These are phyloP conservation scores for Pythium apleroticum DNA, from an alignment of 352 stramenopile species.

Conservation along the genomic window DNA sequence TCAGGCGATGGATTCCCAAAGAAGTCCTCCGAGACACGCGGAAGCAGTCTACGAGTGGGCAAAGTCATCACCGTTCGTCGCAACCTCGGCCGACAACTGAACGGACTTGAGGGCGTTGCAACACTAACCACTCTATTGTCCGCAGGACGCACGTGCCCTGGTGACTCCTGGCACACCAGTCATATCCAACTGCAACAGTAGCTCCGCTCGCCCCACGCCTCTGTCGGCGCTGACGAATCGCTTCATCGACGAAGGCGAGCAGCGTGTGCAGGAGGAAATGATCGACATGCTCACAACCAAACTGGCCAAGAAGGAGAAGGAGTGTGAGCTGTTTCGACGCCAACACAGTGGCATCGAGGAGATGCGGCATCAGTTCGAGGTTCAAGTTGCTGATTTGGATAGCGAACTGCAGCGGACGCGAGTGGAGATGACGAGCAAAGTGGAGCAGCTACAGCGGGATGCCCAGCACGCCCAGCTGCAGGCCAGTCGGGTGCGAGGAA, in stretches of 20 bases:
- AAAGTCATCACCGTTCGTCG: slow-evolving; percentile 50
- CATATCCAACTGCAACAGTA: not conserved
- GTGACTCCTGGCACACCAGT: slow-evolving; percentile 22
- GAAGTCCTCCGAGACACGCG: slow-evolving; percentile 12
- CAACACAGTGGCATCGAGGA: slow-evolving; percentile 27
- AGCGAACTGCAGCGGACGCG: not conserved
- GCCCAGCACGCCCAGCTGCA: slow-evolving; percentile 26
- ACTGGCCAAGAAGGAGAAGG: slow-evolving; percentile 64
- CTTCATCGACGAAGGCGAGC: slow-evolving; percentile 49
- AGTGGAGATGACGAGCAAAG: not conserved
- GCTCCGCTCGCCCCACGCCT: not conserved
- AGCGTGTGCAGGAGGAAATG: slow-evolving; percentile 55
- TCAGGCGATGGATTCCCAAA: not conserved
- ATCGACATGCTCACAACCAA: slow-evolving; percentile 64
- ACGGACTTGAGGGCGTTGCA: too few relatives aligned
- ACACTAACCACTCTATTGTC: not conserved
- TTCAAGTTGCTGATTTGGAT: slow-evolving; percentile 3
- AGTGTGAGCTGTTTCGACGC: slow-evolving; percentile 45
- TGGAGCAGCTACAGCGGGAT: not conserved
- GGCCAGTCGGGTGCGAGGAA: slow-evolving; percentile 34
- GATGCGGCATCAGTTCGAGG: not conserved
- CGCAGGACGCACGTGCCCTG: slow-evolving; percentile 37
- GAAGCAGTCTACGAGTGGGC: slow-evolving; percentile 46
- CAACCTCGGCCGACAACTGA: not conserved
- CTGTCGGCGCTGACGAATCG: not conserved